These are phyloP conservation scores for Pythium phragmitis DNA, from an alignment of 352 stramenopile species.

Conservation along the genomic window DNA sequence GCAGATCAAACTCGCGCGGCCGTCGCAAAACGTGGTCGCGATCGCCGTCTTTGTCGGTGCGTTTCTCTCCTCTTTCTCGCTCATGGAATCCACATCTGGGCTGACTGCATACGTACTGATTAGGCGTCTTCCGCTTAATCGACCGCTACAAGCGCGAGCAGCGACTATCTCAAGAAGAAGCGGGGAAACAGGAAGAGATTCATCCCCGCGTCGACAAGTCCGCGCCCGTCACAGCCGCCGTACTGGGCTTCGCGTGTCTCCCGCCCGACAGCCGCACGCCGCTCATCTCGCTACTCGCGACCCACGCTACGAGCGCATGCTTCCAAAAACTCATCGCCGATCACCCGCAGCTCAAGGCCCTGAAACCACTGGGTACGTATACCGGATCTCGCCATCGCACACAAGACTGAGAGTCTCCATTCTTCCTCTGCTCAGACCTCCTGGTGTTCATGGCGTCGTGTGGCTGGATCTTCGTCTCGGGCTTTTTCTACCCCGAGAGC, in stretches of 20 bases:
- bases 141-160: constrained; percentile 26
- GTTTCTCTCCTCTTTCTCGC: constrained; percentile 3
- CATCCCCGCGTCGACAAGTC: neutral
- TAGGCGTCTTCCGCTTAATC: constrained; percentile 49
- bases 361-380: constrained; percentile 32
- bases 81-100: neutral
- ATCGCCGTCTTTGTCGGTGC: constrained; percentile 62
- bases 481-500: constrained; percentile 57
- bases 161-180: neutral
- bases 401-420: neutral
- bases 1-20: constrained; percentile 25
- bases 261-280: constrained; percentile 38
- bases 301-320: constrained; percentile 41
- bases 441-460: constrained; percentile 46
- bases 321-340: constrained; percentile 31
- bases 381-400: no score
- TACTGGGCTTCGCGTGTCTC: constrained; percentile 35
- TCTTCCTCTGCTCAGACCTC: constrained; percentile 32
- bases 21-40: constrained; percentile 45
- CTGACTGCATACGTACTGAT: neutral
- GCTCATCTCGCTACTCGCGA: constrained; percentile 52
- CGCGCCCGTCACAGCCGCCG: constrained; percentile 36
- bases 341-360: constrained; percentile 32
- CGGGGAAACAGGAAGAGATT: no score
- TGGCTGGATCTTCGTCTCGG: constrained; percentile 65